phyloP scores from a whole-genome alignment of 257 asterid genomes.

The Gardenia jasminoides region DNA sequence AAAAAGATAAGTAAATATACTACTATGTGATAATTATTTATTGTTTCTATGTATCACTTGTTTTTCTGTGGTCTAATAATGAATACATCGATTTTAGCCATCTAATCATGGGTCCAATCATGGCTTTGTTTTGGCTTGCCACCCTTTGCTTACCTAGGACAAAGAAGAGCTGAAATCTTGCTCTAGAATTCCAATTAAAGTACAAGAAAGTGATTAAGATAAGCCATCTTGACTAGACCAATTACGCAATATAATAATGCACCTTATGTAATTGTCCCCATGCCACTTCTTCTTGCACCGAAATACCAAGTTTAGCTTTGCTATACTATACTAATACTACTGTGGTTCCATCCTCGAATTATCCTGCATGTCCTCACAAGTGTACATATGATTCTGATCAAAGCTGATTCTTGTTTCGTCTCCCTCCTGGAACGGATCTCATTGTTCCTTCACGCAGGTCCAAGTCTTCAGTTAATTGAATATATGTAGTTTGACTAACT shows the following conservation, averaged over 20 bases:
- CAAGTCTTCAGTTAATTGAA: background rate
- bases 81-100: slow-evolving; percentile 15
- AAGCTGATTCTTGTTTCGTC: slow-evolving; percentile 5
- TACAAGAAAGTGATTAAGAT: slow-evolving; percentile 33
- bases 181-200: slow-evolving; percentile 27
- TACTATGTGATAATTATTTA: background rate
- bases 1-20: background rate
- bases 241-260: slow-evolving; percentile 34
- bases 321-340: background rate
- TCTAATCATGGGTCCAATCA: slow-evolving; percentile 37
- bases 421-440: background rate
- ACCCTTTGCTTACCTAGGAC: slow-evolving; percentile 19
- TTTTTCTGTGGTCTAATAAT: background rate
- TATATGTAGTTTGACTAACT: no score
- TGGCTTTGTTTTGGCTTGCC: slow-evolving; percentile 19
- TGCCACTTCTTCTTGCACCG: slow-evolving; percentile 3
- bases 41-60: background rate
- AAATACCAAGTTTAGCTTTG: slow-evolving; percentile 14
- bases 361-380: slow-evolving; percentile 19
- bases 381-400: slow-evolving; percentile 5
- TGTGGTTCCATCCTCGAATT: slow-evolving; percentile 8
- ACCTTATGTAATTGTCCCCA: slow-evolving; percentile 19
- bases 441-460: background rate
- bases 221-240: slow-evolving; percentile 35
- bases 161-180: slow-evolving; percentile 22